Evolutionary conservation across 352 stramenopile species (phyloP), one percentile per base, ranked within the genome.

Genomic region (Globisporangium radiosum): DNA sequence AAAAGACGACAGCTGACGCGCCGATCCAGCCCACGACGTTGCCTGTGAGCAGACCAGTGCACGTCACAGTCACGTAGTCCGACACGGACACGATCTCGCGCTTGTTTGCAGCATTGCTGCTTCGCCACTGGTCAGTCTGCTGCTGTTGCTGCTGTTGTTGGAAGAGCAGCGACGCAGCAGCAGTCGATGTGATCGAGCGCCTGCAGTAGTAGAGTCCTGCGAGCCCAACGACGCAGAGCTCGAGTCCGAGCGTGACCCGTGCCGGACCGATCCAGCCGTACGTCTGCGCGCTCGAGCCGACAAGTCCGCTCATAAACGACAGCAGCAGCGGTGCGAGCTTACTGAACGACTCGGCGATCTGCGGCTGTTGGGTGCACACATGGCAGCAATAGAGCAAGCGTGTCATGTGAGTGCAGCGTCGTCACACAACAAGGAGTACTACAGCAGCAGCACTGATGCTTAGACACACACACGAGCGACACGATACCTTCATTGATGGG

Each of bases 61-160:
- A 73, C 37, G 78, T 80, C 45, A 92, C 78, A 4, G 80, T 73
- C 25, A 78, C 62, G 60, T 92, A 92, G 59, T 92, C 82, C 11
- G 80, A 88, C 47, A 86, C 65, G 6, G 78, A 84, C 17, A 86
- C 73, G 38, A 88, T 61, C 44, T 90, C 81, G 59, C 68, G 73
- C 9, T 66, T 60, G 38, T 33, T 60, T 43, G 70, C 59, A 47
- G 13, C 43, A 17, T 11, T 47, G 43, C 43, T 47, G 2, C 45
- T 50, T 50, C 45, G 45, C 17, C 25, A 25, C 25, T 25, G 25
- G 25, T 1, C 25, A 25, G 44, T 6, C 7, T 56, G 50, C 7
- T 57, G 54, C 14, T 60, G 40, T 58, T 8, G 3, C 36, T 55
- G 25, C 17, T 59, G 54, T 49, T 48, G 39, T 37, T 62, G 51